phyloP scores from a whole-genome alignment of 2,329 filamentous ascomycete genomes.

The Beauveria sp. region DNA sequence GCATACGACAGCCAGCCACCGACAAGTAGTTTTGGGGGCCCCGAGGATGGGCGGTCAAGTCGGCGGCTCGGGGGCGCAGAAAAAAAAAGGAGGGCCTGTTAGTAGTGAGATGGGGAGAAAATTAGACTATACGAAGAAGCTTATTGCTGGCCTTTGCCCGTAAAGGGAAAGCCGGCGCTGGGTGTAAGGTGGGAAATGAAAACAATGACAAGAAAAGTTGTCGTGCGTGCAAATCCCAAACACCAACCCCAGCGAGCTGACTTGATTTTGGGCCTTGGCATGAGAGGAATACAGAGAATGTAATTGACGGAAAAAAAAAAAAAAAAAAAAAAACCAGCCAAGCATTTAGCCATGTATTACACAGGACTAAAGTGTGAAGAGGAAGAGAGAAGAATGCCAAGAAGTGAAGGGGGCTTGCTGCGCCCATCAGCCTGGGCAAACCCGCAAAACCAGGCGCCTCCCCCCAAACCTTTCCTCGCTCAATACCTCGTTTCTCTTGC shows the following conservation, averaged over 20 bases:
- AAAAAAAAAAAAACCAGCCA: not conserved
- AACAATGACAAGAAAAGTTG: too few species aligned
- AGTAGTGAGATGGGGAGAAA: too few species aligned
- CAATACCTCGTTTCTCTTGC: not conserved
- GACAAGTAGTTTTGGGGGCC: too few species aligned
- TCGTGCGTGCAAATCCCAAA: not conserved
- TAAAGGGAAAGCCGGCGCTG: too few species aligned
- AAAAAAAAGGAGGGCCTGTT: too few species aligned
- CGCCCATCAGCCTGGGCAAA: conserved; percentile 8
- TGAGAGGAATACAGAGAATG: not conserved
- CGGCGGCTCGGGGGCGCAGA: too few species aligned
- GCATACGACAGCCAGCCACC: not conserved
- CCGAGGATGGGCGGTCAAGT: too few species aligned
- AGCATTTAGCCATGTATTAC: not conserved
- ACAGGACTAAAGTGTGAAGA: not conserved
- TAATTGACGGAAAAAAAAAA: not conserved
- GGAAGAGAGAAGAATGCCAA: not conserved
- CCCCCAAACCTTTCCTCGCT: not conserved
- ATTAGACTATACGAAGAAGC: too few species aligned
- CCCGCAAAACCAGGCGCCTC: conserved; percentile 5
- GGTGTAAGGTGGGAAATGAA: too few species aligned
- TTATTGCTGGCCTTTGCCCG: too few species aligned
- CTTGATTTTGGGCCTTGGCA: conserved; percentile 5
- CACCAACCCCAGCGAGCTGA: not conserved
- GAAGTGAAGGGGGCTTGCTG: conserved; percentile 1